Percentiles rank a stretch among this genome's conserved stretches.
Conservation (phyloP, 139 green algal species). For the Auxenochlorella protothecoides region DNA sequence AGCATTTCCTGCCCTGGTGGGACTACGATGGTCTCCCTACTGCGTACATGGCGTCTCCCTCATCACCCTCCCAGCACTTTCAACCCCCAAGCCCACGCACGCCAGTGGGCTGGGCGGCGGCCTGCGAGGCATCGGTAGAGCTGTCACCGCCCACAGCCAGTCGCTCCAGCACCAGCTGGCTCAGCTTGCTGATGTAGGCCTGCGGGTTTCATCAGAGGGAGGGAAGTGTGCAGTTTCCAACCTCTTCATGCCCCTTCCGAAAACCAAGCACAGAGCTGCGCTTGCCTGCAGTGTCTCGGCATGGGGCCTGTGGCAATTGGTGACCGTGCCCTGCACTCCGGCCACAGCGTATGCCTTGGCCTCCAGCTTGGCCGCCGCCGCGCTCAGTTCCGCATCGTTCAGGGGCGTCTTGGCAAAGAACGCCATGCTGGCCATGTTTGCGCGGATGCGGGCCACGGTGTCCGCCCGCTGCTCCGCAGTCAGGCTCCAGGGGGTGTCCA, state of each 20-base stretch:
- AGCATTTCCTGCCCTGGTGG: too few relatives aligned
- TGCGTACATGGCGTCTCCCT: too few relatives aligned
- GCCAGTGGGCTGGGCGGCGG: not conserved
- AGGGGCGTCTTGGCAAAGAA: constrained; percentile 40
- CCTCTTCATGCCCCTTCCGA: too few relatives aligned
- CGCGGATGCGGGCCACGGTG: constrained; percentile 40
- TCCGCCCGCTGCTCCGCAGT: constrained; percentile 38
- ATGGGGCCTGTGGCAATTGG: constrained; percentile 53
- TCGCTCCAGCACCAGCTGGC: constrained; percentile 47
- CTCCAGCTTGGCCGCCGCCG: constrained; percentile 44
- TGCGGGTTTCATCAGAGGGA: not conserved
- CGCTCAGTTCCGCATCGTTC: constrained; percentile 22
- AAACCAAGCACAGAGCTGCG: not conserved
- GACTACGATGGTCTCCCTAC: too few relatives aligned
- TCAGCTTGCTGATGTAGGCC: constrained; percentile 50
- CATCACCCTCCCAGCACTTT: too few relatives aligned
- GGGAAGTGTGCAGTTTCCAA: too few relatives aligned
- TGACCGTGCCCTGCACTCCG: constrained; percentile 60
- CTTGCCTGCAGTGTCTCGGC: constrained; percentile 23
- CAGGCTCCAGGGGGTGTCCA: constrained; percentile 35
- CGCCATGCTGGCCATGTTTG: constrained; percentile 48
- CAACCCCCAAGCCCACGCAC: too few relatives aligned
- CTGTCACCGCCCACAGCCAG: not conserved
- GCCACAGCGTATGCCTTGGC: constrained; percentile 73
- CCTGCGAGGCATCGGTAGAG: not conserved